Evolutionary conservation across 2,329 filamentous ascomycete species (phyloP), one percentile per base, ranked within the genome.

Genomic region (Pseudocercospora fijiensis): DNA sequence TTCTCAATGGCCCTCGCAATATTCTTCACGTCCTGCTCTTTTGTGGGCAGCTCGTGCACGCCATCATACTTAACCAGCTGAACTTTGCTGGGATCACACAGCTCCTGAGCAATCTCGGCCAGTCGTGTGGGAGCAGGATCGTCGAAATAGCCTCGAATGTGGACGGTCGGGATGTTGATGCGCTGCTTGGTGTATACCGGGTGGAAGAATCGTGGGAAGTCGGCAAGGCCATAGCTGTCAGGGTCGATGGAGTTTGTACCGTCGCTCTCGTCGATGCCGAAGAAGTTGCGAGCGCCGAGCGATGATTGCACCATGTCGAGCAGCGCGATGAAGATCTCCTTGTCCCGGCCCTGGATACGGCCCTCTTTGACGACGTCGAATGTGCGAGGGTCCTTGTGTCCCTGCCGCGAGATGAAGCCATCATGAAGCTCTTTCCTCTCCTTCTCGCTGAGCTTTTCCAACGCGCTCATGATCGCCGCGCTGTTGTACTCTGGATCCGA

Each of bases 221-320:
- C 43, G 20, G 41, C 27, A 13, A 59, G 24, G 6, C 27, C 11
- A 20, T 59, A 59, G 18, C 33, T 30, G 57, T 59, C 57, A 4
- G 41, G 33, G 26, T 47, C 37, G 11, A 59, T 49, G 20, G 57
- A 41, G 6, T 59, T 59, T 18, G 57, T 59, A 18, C 27, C 57
- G 24, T 59, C 57, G 24, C 33, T 45, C 27, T 59, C 57, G 43
- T 59, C 57, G 24, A 59, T 59, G 41, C 57, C 57, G 43, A 59
- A 59, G 33, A 51, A 59, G 27, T 59, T 59, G 41, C 57, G 41
- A 9, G 57, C 57, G 22, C 57, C 57, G 6, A 59, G 43, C 2
- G 57, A 59, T 51, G 57, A 41, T 27, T 59, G 57, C 16, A 59
- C 57, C 57, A 59, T 59, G 57, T 59, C 57, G 26, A 59, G 27